Evolutionary conservation across 2,329 filamentous ascomycete species (phyloP).

Genomic region (Colletotrichum gigasporum): DNA sequence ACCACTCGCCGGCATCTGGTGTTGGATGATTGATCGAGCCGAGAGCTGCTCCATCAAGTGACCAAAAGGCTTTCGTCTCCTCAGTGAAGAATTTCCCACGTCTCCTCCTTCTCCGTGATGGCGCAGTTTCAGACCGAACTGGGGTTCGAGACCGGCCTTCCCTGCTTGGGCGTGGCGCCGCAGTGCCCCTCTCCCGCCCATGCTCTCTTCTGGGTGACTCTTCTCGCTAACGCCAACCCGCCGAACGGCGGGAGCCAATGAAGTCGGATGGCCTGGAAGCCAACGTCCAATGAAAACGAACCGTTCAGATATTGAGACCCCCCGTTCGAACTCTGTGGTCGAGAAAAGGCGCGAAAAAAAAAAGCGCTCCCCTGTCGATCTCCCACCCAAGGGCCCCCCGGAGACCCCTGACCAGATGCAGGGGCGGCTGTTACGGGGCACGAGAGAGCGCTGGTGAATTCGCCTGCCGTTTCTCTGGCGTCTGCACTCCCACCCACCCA

Average conservation of each 20-base stretch:
- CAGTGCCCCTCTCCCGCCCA: neutral
- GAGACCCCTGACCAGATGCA: constrained; percentile 22
- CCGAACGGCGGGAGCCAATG: constrained; percentile 18
- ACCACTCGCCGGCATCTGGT: neutral
- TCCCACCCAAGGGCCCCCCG: constrained; percentile 6
- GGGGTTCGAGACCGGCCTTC: constrained; percentile 17
- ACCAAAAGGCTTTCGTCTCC: no score
- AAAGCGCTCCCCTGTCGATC: constrained; percentile 14
- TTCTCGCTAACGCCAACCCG: no score
- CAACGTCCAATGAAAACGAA: neutral
- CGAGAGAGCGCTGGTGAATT: neutral
- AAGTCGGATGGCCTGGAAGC: no score
- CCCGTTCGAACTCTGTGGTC: neutral
- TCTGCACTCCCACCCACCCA: neutral
- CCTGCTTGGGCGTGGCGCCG: constrained; percentile 11
- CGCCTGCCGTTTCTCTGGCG: neutral
- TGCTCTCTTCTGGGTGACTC: no score
- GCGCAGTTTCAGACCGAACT: constrained; percentile 28
- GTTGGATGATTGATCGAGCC: neutral
- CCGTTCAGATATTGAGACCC: constrained; percentile 6
- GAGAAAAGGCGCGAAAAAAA: constrained; percentile 2
- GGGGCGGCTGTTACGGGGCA: constrained; percentile 9
- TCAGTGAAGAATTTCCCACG: constrained; percentile 6
- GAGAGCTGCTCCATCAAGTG: no score
- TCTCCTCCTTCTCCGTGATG: constrained; percentile 21